These are phyloP conservation scores for Sporisorium reilianum DNA, from an alignment of 1,284 basidiomycete genomes.

Conservation along the genomic window DNA sequence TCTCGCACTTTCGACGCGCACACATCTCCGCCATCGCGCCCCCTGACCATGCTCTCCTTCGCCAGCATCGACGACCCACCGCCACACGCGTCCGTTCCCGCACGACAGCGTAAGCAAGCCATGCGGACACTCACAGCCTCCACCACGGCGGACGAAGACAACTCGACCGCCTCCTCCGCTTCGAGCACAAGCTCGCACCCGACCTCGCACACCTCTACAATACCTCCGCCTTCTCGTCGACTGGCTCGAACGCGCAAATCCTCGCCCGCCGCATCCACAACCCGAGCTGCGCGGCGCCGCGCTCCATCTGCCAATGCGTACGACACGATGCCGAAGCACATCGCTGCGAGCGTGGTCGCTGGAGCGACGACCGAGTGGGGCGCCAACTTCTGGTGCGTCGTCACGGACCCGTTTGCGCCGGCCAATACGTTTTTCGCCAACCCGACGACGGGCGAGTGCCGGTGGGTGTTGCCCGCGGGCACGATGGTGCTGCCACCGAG, in stretches of 20 bases:
- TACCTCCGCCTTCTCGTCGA: neutral
- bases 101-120: neutral
- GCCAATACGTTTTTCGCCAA: conserved; percentile 81
- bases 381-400: conserved; percentile 53
- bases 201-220: neutral
- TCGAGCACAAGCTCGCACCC: neutral
- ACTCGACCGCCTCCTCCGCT: neutral
- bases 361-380: conserved; percentile 28
- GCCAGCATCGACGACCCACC: neutral
- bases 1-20: neutral
- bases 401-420: conserved; percentile 23
- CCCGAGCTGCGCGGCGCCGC: too few relatives aligned
- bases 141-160: neutral
- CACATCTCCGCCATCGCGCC: neutral
- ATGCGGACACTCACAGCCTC: too few relatives aligned
- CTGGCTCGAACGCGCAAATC: neutral
- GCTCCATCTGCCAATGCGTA: too few relatives aligned
- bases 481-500: conserved; percentile 87
- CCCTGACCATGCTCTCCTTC: neutral
- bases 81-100: too few relatives aligned
- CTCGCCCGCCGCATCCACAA: too few relatives aligned
- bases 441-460: conserved; percentile 88
- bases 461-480: conserved; percentile 90
- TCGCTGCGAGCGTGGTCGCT: neutral
- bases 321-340: neutral